Conservation (phyloP, 2,329 filamentous ascomycete species). For the Ceratocystis cubensis region DNA sequence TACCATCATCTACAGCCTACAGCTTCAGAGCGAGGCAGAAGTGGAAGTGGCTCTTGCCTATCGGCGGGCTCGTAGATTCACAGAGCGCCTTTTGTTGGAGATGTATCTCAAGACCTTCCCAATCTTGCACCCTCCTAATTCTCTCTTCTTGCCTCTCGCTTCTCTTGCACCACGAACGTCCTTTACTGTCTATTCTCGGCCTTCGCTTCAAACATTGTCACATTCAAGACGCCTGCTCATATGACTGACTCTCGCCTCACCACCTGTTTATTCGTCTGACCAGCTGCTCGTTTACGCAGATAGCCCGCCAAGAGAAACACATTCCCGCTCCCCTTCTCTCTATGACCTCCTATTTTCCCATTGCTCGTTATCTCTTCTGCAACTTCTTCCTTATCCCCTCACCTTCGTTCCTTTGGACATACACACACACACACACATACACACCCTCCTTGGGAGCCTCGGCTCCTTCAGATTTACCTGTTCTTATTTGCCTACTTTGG, state of each 20-base stretch:
- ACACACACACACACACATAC: background rate
- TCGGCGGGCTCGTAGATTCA: background rate
- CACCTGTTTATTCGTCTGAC: background rate
- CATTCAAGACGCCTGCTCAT: background rate
- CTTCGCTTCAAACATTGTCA: background rate
- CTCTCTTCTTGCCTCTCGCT: background rate
- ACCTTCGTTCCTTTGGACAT: background rate
- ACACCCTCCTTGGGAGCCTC: background rate
- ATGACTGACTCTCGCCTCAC: background rate
- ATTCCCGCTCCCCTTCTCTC: background rate
- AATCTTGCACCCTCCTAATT: background rate
- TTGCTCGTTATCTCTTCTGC: background rate
- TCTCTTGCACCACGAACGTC: background rate
- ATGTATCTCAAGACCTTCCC: background rate
- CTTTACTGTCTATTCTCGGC: background rate
- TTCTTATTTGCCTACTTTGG: background rate
- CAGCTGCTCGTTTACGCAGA: background rate
- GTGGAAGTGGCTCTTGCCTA: background rate
- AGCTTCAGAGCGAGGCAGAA: background rate
- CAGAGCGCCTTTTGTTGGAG: background rate
- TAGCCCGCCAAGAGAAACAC: background rate
- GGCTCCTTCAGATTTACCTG: background rate
- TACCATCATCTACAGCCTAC: background rate
- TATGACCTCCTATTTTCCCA: background rate
- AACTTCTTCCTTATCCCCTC: background rate